Base-by-base conservation (phyloP, 768 basidiomycete genomes). In the Agrocybe praecox region DNA sequence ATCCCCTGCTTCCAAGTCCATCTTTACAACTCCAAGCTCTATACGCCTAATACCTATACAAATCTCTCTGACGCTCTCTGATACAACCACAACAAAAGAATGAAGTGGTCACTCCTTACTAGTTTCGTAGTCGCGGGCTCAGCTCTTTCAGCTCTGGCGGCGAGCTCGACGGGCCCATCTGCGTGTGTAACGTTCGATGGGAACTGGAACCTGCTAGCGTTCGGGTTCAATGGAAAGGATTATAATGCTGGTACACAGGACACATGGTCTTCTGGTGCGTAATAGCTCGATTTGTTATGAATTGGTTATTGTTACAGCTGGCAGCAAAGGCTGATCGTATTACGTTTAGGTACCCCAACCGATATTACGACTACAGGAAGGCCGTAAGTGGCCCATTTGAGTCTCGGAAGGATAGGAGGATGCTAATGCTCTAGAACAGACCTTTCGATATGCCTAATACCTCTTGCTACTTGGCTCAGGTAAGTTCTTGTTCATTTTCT, bases 161-260 rank as follows among this genome's bases (percentile, higher is more conserved):
- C 56, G 23, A 46, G 44, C 47, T 44, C 59, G 24, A 57, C 55
- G 23, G 65, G 67, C 17, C 69, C 69, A 17, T 54, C 68, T 18
- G 62, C 62, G 18, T 96, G 94, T 68, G 77, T 94, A 36, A 82
- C 88, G 19, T 95, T 96, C 67, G 94, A 96, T 67, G 65, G 78
- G 43, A 76, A 73, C 63, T 94, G 88, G 86, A 93, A 96, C 70
- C 81, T 98, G 50, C 84, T 92, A 51, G 91, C 88, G 19, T 92
- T 98, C 68, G 92, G 90, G 53, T 83, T 92, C 58, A 83, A 87
- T 54, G 88, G 86, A 56, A 88, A 90, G 65, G 95, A 97, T 71
- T 95, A 89, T 76, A 86, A 83, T 62, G 86, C 90, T 48, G 92
- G 94, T 12, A 74, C 83, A 3, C 84, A 86, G 64, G 78, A 80